These are phyloP conservation scores for Striga hermonthica DNA, from an alignment of 305 asterid species.

Conservation along the genomic window DNA sequence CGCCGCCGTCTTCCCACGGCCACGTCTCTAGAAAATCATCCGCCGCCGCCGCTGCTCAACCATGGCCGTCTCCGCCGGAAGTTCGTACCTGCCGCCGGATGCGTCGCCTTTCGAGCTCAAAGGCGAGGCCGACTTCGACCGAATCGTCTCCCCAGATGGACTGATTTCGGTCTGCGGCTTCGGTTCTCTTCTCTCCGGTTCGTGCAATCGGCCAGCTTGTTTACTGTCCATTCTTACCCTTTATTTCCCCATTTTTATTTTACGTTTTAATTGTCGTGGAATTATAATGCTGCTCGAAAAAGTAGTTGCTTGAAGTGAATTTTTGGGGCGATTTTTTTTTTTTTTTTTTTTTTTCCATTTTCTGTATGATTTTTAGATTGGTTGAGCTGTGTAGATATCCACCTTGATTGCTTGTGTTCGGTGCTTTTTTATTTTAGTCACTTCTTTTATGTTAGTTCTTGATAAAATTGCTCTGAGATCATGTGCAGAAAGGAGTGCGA, in stretches of 20 bases:
- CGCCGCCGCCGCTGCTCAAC: constrained; percentile 33
- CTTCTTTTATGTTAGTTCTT: background rate
- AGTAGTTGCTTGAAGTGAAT: background rate
- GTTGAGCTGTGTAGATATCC: background rate
- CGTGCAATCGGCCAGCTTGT: constrained; percentile 14
- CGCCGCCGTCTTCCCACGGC: constrained; percentile 5
- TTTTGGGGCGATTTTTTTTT: constrained; percentile 1
- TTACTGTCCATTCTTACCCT: background rate
- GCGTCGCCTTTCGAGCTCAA: constrained; percentile 56
- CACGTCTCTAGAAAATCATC: constrained; percentile 26
- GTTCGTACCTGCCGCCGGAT: constrained; percentile 24
- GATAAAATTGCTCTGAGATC: constrained; percentile 18
- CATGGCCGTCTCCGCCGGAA: constrained; percentile 55
- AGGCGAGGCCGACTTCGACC: constrained; percentile 69
- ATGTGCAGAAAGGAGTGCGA: constrained; percentile 76
- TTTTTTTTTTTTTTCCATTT: background rate
- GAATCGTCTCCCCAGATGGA: constrained; percentile 71
- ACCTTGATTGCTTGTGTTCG: background rate
- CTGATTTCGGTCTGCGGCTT: constrained; percentile 81
- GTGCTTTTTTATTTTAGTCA: background rate
- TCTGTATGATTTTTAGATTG: background rate
- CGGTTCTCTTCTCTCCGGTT: constrained; percentile 98
- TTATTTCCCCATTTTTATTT: background rate
- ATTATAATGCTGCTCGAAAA: constrained; percentile 5
- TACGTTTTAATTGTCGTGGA: constrained; percentile 19